Evolutionary conservation across 208 protist species (phyloP).

Genomic region (Trypanosoma rangeli): DNA sequence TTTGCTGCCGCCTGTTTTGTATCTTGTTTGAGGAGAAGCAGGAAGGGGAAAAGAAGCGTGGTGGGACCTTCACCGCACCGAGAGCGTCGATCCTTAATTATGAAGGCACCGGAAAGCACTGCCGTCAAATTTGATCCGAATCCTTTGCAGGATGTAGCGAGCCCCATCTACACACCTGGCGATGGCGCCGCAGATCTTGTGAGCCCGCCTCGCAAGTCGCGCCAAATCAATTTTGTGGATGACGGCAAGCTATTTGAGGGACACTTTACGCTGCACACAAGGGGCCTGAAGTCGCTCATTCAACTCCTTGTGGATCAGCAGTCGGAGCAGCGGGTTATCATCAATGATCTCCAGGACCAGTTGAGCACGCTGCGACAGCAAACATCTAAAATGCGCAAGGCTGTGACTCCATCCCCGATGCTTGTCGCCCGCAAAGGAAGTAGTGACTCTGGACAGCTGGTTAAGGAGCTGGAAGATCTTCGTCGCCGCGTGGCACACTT

Average conservation of each 20-base stretch:
- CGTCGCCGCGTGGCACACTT: slow-evolving; percentile 48
- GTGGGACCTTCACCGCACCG: neutral
- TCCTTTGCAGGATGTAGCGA: slow-evolving; percentile 14
- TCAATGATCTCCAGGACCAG: slow-evolving; percentile 83
- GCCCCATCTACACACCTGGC: slow-evolving; percentile 17
- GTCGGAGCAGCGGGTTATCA: slow-evolving; percentile 72
- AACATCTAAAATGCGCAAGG: slow-evolving; percentile 31
- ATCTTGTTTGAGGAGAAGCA: neutral
- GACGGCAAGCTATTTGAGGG: slow-evolving; percentile 91
- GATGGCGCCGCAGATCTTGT: slow-evolving; percentile 28
- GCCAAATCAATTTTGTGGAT: slow-evolving; percentile 69
- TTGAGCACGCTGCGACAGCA: slow-evolving; percentile 53
- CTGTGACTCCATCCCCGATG: neutral
- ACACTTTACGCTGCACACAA: slow-evolving; percentile 84
- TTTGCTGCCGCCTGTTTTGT: neutral
- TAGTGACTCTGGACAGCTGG: neutral
- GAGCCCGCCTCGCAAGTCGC: slow-evolving; percentile 27
- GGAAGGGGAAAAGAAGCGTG: neutral
- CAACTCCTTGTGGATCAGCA: slow-evolving; percentile 74
- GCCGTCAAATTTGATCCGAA: slow-evolving; percentile 29
- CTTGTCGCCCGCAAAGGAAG: neutral
- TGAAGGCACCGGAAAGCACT: slow-evolving; percentile 23
- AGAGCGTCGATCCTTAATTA: neutral
- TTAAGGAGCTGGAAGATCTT: slow-evolving; percentile 31
- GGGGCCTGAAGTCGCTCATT: slow-evolving; percentile 78